A percentile compares a stretch with the other conserved stretches of the same genome.
Conservation (phyloP, 345 rosid genomes). For the Rhizophora apiculata region DNA sequence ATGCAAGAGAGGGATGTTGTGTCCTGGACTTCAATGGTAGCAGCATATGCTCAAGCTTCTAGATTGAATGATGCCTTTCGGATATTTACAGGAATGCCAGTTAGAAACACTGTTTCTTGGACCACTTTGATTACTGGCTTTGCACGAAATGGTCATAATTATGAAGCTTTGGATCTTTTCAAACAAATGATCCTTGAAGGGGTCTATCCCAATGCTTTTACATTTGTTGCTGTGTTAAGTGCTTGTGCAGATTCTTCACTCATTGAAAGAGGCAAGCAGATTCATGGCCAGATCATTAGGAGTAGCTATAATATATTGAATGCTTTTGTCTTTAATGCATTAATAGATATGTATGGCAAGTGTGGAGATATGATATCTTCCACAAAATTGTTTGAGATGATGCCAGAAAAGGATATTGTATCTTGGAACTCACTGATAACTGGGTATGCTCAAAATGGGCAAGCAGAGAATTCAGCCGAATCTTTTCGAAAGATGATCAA, state of each 20-base stretch:
- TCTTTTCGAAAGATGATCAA: slow-evolving; percentile 31
- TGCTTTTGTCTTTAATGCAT: slow-evolving; percentile 32
- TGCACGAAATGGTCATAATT: slow-evolving; percentile 31
- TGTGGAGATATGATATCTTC: slow-evolving; percentile 44
- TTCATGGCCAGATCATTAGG: slow-evolving; percentile 37
- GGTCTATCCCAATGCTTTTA: slow-evolving; percentile 31
- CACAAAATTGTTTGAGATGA: slow-evolving; percentile 41
- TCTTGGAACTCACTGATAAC: slow-evolving; percentile 53
- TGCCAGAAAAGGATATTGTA: slow-evolving; percentile 49
- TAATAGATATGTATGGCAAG: slow-evolving; percentile 47
- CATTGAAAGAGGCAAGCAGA: slow-evolving; percentile 42
- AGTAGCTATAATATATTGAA: slow-evolving; percentile 45
- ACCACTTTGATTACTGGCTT: slow-evolving; percentile 42
- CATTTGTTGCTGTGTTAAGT: slow-evolving; percentile 38
- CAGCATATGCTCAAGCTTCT: slow-evolving; percentile 30
- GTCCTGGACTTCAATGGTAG: slow-evolving; percentile 51
- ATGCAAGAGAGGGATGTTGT: slow-evolving; percentile 42
- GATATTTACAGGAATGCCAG: slow-evolving; percentile 35
- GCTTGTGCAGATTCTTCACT: slow-evolving; percentile 54
- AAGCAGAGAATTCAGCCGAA: slow-evolving; percentile 30
- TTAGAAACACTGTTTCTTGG: slow-evolving; percentile 39
- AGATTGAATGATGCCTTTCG: slow-evolving; percentile 35
- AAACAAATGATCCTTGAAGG: slow-evolving; percentile 37
- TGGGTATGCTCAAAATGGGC: slow-evolving; percentile 46
- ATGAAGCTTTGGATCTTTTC: slow-evolving; percentile 36